A percentile compares a stretch with the other conserved stretches of the same genome.
Conservation (phyloP, 2,329 filamentous ascomycete genomes). For the Aureobasidium namibiae region DNA sequence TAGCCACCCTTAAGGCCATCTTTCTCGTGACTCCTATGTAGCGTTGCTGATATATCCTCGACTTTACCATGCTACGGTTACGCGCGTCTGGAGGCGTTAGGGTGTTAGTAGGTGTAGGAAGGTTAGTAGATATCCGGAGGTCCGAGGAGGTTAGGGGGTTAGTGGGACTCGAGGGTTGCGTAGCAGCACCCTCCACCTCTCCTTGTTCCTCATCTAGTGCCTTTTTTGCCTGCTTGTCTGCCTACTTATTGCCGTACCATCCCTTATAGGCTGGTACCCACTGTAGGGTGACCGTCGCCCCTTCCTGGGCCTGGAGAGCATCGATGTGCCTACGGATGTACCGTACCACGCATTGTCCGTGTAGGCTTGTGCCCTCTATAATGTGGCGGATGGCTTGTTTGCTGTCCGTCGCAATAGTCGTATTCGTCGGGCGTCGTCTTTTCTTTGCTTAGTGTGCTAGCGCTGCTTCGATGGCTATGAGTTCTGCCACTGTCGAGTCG, state of each 20-base stretch:
- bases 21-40: too few species aligned
- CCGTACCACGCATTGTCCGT: neutral
- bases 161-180: neutral
- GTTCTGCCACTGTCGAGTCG: neutral
- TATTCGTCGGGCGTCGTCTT: neutral
- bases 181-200: too few species aligned
- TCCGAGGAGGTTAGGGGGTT: neutral
- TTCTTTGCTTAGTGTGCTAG: neutral
- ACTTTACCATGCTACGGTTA: too few species aligned
- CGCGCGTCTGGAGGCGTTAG: too few species aligned
- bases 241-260: neutral
- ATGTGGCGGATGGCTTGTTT: neutral
- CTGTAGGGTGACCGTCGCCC: neutral
- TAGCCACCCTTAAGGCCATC: too few species aligned
- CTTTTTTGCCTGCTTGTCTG: neutral
- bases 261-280: neutral
- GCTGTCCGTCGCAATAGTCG: neutral
- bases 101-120: neutral
- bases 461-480: neutral
- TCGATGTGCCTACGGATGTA: neutral
- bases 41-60: too few species aligned
- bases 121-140: neutral
- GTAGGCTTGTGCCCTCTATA: neutral
- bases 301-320: neutral
- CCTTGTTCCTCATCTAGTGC: neutral